Conservation (phyloP, 2,329 filamentous ascomycete genomes). For the Penicillium hesseltinei region DNA sequence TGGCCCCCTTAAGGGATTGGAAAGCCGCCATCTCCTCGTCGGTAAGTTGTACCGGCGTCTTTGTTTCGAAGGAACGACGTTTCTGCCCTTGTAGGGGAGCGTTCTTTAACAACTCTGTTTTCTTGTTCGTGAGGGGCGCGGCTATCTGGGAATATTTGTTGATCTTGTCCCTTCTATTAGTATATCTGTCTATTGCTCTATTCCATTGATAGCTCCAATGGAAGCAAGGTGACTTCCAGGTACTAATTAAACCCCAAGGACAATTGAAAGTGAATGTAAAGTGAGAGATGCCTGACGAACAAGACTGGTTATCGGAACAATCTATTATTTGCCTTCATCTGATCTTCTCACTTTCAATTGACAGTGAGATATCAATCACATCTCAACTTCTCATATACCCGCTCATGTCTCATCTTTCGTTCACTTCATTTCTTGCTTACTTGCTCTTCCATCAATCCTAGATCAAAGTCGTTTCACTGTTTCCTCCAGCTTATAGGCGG, state of each 20-base stretch:
- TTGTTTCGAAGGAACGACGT: too few relatives aligned
- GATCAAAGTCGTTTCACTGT: too few relatives aligned
- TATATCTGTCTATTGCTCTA: not conserved
- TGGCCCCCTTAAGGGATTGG: too few relatives aligned
- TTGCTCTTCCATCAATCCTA: not conserved
- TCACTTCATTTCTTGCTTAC: not conserved
- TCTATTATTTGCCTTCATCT: not conserved
- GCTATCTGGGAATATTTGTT: too few relatives aligned
- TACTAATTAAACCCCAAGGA: not conserved
- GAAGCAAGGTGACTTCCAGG: not conserved
- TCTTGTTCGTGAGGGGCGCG: too few relatives aligned
- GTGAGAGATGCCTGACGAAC: not conserved
- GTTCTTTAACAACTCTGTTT: too few relatives aligned
- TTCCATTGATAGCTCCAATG: not conserved
- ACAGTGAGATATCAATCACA: not conserved
- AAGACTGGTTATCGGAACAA: not conserved
- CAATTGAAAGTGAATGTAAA: not conserved
- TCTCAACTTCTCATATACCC: not conserved
- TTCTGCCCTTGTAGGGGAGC: too few relatives aligned
- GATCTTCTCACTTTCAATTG: not conserved
- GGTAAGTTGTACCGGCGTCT: too few relatives aligned
- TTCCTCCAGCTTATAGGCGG: too few relatives aligned
- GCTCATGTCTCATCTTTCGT: not conserved
- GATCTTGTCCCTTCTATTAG: too few relatives aligned
- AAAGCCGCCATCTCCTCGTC: too few relatives aligned